Evolutionary conservation across 495 filamentous ascomycete species (phyloP), one percentile per base, ranked within the genome.

Genomic region (Podospora conica): DNA sequence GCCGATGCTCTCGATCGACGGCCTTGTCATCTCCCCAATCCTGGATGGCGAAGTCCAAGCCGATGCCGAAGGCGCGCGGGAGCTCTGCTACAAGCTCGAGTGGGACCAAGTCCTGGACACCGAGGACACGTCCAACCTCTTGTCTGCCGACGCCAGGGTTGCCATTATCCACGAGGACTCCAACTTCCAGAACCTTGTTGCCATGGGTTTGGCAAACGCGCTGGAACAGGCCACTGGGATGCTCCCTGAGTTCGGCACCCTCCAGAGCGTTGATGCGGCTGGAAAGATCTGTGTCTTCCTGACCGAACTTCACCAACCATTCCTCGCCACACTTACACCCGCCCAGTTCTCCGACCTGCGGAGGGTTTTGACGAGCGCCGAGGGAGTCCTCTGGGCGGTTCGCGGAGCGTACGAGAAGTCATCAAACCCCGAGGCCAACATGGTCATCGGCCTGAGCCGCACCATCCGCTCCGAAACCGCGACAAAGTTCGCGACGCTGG

Each of bases 401-500:
- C 75, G 77, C 9, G 79, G 81, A 20, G 81, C 79, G 0, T 79
- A 79, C 61, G 69, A 72, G 8, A 75, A 77, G 56, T 74, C 73
- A 3, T 72, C 76, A 1, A 76, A 73, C 23, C 83, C 84, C 18
- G 77, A 85, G 28, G 73, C 77, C 27, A 81, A 84, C 67, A 85
- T 86, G 80, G 73, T 82, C n/a, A 73, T 79, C 12, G 84, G 84
- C 55, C 65, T 85, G 10, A 80, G 80, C 57, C 73, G 84, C 28
- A 83, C 80, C 28, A 78, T 86, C 62, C 81, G 83, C 0, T 84
- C 83, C 0, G 84, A 87, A 69, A 79, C 81, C 0, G 67, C 80
- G 20, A 73, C 83, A 22, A 83, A 80, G 54, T 82, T 84, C 54
- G 79, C 79, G 5, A 85, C 82, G 0, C 70, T 86, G n/a, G 83